Percentiles rank a stretch among this genome's conserved stretches.
These are phyloP conservation scores for Umbilicus rupestris DNA, from an alignment of 164 flowering plant species.

Conservation along the genomic window DNA sequence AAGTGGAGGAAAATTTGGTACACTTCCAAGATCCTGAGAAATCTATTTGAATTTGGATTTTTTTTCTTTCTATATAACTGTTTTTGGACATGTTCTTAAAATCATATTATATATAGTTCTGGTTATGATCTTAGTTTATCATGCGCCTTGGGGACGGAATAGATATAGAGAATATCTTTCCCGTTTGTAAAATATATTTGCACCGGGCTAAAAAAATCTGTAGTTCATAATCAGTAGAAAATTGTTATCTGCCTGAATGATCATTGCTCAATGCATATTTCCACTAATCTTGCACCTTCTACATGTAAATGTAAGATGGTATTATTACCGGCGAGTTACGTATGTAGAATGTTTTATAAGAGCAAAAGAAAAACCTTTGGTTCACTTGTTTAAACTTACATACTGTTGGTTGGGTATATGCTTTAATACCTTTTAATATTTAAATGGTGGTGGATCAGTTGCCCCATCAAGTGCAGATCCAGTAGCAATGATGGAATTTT, in stretches of 20 bases:
- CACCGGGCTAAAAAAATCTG: neutral
- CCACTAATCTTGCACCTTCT: neutral
- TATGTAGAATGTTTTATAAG: too few species aligned
- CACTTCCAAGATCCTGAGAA: neutral
- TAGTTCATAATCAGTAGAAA: neutral
- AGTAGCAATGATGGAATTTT: conserved; percentile 93
- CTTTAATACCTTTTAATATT: neutral
- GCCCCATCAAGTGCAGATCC: conserved; percentile 57
- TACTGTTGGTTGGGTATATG: neutral
- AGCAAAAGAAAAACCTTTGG: too few species aligned
- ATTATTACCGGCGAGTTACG: neutral
- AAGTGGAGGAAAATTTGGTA: neutral
- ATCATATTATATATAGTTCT: too few species aligned
- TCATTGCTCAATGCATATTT: neutral
- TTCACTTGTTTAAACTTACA: neutral
- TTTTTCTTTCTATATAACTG: neutral
- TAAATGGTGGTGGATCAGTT: conserved; percentile 34
- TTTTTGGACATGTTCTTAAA: neutral
- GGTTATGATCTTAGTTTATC: neutral
- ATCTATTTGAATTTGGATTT: neutral
- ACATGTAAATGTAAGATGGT: neutral
- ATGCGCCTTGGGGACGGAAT: neutral
- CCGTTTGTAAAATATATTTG: neutral
- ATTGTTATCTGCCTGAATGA: neutral
- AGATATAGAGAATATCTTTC: neutral